Evolutionary conservation across 305 asterid species (phyloP), one percentile per base, ranked within the genome.

Genomic region (Fraxinus paxiana): DNA sequence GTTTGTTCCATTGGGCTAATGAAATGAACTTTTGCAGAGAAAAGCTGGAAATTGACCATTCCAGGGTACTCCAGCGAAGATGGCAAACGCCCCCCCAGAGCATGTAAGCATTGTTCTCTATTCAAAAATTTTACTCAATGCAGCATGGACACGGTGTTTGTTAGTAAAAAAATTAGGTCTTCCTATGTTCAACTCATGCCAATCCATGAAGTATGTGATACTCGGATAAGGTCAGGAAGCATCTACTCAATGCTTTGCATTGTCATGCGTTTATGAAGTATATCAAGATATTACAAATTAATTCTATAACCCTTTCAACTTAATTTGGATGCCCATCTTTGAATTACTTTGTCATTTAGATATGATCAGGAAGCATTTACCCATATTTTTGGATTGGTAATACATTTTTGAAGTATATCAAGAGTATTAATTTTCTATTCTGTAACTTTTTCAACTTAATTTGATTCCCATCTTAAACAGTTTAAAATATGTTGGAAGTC

Each of bases 51-150:
- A 13, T 84, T 94, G 88, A 90, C 89, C 7, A 79, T 96, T 82
- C 99, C 99, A 33, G 99, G 97, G 80, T 96, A 85, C 87, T 92
- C 98, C 34, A 90, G 93, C 37, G 98, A 96, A 83, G 97, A 88
- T 84, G 90, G 79, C 89, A 92, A 88, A 83, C 87, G 84, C 61
- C 82, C 79, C 79, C 38, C 83, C 87, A 5, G 88, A 84, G 75
- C 85, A 79, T 33, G 99, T 96, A 92, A 88, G 98, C 84, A 63
- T 73, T 83, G 38, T 77, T 33, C 75, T 35, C 69, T 73, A 71
- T 73, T 4, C 1, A 10, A 72, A 34, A 37, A 2, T 30, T 34
- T 46, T 82, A 59, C 51, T 79, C 33, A 70, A 6, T 33, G 20
- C 67, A 43, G 35, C 70, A 78, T 74, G 71, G 34, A 65, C 37